Percentiles rank a stretch among this genome's conserved stretches.
phyloP scores from a whole-genome alignment of 1,284 basidiomycete genomes.

The Rugiboletus extremiorientalis region DNA sequence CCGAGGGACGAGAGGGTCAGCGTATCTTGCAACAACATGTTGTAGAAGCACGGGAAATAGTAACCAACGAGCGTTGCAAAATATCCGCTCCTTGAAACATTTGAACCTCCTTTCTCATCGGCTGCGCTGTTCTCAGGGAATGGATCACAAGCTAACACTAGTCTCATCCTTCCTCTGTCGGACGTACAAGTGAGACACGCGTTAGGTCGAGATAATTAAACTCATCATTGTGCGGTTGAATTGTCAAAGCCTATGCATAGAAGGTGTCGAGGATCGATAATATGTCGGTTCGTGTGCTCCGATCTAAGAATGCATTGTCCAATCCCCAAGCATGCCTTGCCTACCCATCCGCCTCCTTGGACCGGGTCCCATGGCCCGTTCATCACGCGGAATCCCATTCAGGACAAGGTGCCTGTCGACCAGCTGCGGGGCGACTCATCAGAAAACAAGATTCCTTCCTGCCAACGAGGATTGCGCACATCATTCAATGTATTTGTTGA shows the following conservation, averaged over 20 bases:
- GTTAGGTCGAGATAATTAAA: too few species aligned
- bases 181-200: background rate
- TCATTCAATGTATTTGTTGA: conserved; percentile 87
- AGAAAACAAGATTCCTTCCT: conserved; percentile 3
- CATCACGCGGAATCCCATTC: conserved; percentile 43
- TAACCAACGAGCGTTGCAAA: too few species aligned
- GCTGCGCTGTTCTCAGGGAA: background rate
- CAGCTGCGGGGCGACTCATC: conserved; percentile 41
- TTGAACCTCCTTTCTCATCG: conserved; percentile 1
- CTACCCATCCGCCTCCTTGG: conserved; percentile 49
- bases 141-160: background rate
- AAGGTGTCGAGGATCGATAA: background rate
- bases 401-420: conserved; percentile 68
- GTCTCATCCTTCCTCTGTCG: background rate
- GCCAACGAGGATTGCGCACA: conserved; percentile 50
- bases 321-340: conserved; percentile 46
- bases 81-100: too few species aligned
- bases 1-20: background rate
- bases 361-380: conserved; percentile 38
- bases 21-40: conserved; percentile 2
- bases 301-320: conserved; percentile 39
- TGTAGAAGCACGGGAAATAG: too few species aligned
- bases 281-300: background rate
- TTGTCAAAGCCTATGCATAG: background rate
- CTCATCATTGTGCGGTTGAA: background rate